Conservation (phyloP, 768 basidiomycete genomes). For the Hericium erinaceus region DNA sequence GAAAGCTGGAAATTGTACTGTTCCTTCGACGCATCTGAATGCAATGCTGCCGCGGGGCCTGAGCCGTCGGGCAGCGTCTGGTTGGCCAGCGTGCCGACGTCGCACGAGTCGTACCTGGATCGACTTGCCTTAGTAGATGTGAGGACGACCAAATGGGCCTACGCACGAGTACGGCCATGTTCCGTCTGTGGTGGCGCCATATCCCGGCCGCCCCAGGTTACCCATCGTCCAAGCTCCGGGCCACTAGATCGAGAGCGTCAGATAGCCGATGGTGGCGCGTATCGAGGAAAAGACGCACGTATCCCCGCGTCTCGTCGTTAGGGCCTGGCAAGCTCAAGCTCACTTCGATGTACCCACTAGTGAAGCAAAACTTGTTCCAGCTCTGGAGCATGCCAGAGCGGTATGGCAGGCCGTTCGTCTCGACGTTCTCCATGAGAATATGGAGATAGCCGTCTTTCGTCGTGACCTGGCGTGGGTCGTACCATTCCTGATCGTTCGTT, state of each 20-base stretch:
- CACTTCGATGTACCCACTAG: conserved; percentile 68
- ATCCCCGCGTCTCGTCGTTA: conserved; percentile 38
- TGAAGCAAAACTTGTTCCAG: conserved; percentile 90
- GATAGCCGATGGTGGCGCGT: neutral
- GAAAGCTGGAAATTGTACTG: conserved; percentile 56
- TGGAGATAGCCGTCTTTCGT: conserved; percentile 59
- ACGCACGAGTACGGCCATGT: conserved; percentile 74
- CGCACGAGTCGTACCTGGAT: conserved; percentile 42
- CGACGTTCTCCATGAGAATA: conserved; percentile 51
- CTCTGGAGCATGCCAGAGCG: conserved; percentile 75
- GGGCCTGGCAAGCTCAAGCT: conserved; percentile 50
- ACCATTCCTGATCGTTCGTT: conserved; percentile 70
- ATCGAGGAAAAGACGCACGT: conserved; percentile 24
- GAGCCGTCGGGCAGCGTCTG: conserved; percentile 37
- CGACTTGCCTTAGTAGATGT: neutral
- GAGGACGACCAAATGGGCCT: neutral
- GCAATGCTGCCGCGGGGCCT: conserved; percentile 53
- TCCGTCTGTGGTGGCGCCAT: conserved; percentile 71
- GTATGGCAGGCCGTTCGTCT: conserved; percentile 53
- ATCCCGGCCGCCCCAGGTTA: conserved; percentile 78
- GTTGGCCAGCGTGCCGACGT: conserved; percentile 49
- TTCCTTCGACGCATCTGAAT: conserved; percentile 34
- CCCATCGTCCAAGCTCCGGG: conserved; percentile 88
- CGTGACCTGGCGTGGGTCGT: conserved; percentile 56
- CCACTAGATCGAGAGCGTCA: conserved; percentile 38